Conservation (phyloP, 2,329 filamentous ascomycete genomes). For the Penicillium sp. region DNA sequence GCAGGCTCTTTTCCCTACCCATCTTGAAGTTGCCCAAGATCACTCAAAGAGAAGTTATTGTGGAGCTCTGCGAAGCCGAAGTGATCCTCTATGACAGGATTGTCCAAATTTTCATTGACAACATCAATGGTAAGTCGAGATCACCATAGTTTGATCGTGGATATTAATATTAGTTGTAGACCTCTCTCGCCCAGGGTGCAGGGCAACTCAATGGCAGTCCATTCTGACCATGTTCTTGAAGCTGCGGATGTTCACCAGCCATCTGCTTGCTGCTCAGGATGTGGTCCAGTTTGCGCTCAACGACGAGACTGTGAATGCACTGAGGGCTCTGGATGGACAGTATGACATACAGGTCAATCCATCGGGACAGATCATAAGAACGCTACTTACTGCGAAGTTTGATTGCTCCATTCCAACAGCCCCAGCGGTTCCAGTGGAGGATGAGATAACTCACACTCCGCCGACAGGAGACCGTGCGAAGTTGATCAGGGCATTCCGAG, state of each 20-base stretch:
- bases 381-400: background rate
- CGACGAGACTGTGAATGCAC: constrained; percentile 49
- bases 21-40: constrained; percentile 60
- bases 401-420: background rate
- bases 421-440: background rate
- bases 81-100: constrained; percentile 59
- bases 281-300: constrained; percentile 52
- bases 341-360: constrained; percentile 6
- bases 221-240: constrained; percentile 54
- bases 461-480: background rate
- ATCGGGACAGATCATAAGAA: background rate
- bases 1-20: constrained; percentile 56
- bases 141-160: background rate
- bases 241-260: constrained; percentile 56
- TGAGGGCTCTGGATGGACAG: constrained; percentile 40
- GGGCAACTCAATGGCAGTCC: constrained; percentile 40
- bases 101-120: constrained; percentile 43
- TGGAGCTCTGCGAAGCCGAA: constrained; percentile 59
- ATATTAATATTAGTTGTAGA: constrained; percentile 38
- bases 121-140: constrained; percentile 27
- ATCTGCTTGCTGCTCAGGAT: constrained; percentile 53
- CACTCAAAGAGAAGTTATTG: constrained; percentile 45
- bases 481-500: background rate
- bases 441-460: background rate
- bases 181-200: background rate